A percentile compares a stretch with the other conserved stretches of the same genome.
phyloP scores from a whole-genome alignment of 2,329 filamentous ascomycete species.

The Aspergillus persii region DNA sequence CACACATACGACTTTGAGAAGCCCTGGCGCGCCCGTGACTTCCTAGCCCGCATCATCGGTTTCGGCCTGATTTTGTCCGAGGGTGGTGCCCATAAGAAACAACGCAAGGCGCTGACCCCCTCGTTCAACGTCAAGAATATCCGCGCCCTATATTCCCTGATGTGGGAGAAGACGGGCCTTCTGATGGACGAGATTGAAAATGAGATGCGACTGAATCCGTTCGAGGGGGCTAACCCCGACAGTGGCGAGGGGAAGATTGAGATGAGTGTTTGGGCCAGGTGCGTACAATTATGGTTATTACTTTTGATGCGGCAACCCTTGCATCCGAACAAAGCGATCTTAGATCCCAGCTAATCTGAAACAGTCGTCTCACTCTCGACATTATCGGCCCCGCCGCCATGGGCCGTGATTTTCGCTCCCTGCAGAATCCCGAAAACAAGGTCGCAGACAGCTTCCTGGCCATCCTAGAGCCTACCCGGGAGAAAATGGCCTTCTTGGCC shows the following conservation, averaged over 20 bases:
- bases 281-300: not conserved
- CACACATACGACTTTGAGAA: conserved; percentile 57
- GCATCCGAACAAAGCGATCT: not conserved
- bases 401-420: conserved; percentile 55
- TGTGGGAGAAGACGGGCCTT: conserved; percentile 39
- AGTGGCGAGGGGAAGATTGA: conserved; percentile 31
- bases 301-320: not conserved
- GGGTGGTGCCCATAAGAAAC: conserved; percentile 50
- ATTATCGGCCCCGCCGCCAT: conserved; percentile 59
- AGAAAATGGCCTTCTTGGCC: conserved; percentile 45
- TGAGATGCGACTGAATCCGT: conserved; percentile 26
- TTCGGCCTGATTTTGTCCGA: conserved; percentile 53
- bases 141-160: conserved; percentile 32
- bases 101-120: conserved; percentile 40
- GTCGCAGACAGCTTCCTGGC: conserved; percentile 53
- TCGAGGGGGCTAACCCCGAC: conserved; percentile 23
- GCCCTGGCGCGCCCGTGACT: conserved; percentile 42
- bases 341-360: not conserved
- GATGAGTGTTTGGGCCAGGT: conserved; percentile 37
- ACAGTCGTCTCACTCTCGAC: conserved; percentile 53
- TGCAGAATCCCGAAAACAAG: conserved; percentile 51
- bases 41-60: conserved; percentile 50
- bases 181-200: conserved; percentile 35
- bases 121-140: conserved; percentile 40
- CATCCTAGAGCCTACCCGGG: conserved; percentile 48